These are phyloP conservation scores for Picochlorum sp. DNA, from an alignment of 139 green algal species.

Conservation along the genomic window DNA sequence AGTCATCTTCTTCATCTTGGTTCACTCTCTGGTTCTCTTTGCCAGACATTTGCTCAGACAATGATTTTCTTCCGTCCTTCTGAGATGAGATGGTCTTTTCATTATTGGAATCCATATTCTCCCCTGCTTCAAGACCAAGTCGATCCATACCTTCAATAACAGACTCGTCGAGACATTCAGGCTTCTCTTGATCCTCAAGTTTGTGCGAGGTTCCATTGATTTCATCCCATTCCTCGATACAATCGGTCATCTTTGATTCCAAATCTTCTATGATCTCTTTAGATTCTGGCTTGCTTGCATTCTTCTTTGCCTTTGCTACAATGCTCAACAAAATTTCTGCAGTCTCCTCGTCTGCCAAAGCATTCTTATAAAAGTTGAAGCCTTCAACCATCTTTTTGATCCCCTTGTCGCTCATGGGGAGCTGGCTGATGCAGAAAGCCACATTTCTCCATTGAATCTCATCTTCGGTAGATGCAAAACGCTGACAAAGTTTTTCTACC, in stretches of 20 bases:
- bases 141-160: too few relatives aligned
- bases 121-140: too few relatives aligned
- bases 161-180: too few relatives aligned
- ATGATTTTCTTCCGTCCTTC: too few relatives aligned
- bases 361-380: constrained; percentile 62
- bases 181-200: background rate
- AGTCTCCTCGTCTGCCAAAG: constrained; percentile 57
- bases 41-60: too few relatives aligned
- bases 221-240: constrained; percentile 7
- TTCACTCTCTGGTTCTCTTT: too few relatives aligned
- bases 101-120: too few relatives aligned
- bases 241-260: constrained; percentile 14
- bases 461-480: constrained; percentile 35
- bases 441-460: constrained; percentile 58
- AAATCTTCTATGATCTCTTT: constrained; percentile 30
- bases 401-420: constrained; percentile 75
- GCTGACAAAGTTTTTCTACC: constrained; percentile 60
- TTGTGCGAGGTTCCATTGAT: background rate
- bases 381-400: constrained; percentile 59
- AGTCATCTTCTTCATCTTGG: too few relatives aligned
- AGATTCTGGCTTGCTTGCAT: constrained; percentile 19
- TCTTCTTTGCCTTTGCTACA: constrained; percentile 35
- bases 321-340: constrained; percentile 26
- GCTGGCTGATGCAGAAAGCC: constrained; percentile 71
- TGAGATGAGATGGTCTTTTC: too few relatives aligned